Percentiles rank a stretch among this genome's conserved stretches.
Conservation (phyloP, 2,329 filamentous ascomycete genomes). For the Byssochlamys sp. region DNA sequence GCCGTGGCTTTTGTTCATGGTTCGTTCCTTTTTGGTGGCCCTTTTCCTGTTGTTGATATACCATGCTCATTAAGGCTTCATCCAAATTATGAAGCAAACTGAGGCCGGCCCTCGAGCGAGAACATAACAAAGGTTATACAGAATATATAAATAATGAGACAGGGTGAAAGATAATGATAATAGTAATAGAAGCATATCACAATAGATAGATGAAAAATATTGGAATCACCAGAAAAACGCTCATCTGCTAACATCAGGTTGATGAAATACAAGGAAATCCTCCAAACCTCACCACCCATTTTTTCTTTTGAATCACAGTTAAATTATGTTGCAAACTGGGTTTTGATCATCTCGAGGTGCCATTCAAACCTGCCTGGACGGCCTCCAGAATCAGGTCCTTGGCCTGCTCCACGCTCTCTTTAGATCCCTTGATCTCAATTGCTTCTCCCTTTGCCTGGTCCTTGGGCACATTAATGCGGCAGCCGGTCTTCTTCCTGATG, state of each 20-base stretch:
- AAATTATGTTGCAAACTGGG: background rate
- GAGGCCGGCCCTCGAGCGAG: background rate
- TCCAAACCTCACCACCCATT: background rate
- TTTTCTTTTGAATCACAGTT: background rate
- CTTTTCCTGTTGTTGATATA: background rate
- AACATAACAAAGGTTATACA: background rate
- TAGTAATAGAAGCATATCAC: background rate
- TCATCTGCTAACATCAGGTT: background rate
- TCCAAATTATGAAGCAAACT: background rate
- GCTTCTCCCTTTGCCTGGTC: conserved; percentile 67
- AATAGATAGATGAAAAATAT: background rate
- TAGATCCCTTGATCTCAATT: conserved; percentile 76
- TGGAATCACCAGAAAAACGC: background rate
- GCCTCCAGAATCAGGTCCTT: conserved; percentile 81
- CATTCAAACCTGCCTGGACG: conserved; percentile 44
- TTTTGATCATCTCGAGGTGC: background rate
- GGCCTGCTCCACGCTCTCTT: conserved; percentile 74
- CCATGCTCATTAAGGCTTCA: background rate
- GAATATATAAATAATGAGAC: background rate
- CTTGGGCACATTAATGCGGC: conserved; percentile 85
- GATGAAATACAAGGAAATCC: background rate
- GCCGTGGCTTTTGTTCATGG: background rate
- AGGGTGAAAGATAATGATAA: background rate
- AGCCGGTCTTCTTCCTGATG: conserved; percentile 84
- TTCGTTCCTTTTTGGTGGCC: background rate